Evolutionary conservation across 1,284 basidiomycete genomes (phyloP).

Genomic region (Thecaphora thlaspeos): DNA sequence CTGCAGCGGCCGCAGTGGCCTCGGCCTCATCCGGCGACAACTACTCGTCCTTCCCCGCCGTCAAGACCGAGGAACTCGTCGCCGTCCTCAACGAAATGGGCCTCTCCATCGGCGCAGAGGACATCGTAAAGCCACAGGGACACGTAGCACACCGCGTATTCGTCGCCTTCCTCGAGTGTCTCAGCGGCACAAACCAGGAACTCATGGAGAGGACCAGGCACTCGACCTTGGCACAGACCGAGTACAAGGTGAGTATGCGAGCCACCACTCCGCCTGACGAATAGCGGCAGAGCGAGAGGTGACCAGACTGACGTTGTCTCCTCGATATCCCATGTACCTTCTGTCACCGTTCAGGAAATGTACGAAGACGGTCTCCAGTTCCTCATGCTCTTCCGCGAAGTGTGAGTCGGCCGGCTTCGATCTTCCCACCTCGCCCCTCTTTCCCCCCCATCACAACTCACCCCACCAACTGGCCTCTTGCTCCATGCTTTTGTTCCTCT

Average conservation of each 20-base stretch:
- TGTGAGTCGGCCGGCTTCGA: conserved; percentile 19
- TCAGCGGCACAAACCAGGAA: conserved; percentile 43
- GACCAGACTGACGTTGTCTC: too few species aligned
- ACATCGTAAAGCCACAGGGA: conserved; percentile 42
- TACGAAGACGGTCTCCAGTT: conserved; percentile 47
- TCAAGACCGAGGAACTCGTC: conserved; percentile 46
- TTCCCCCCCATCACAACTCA: not conserved
- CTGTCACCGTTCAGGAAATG: conserved; percentile 15
- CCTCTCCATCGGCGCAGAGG: conserved; percentile 38
- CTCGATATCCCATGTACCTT: too few species aligned
- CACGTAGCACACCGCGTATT: conserved; percentile 42
- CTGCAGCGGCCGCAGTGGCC: not conserved
- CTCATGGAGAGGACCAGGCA: conserved; percentile 41
- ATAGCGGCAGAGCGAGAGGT: too few species aligned
- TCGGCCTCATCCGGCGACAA: conserved; percentile 41
- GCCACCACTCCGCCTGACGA: not conserved
- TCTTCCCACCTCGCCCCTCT: too few species aligned
- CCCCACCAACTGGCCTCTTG: not conserved
- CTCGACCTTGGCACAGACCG: conserved; percentile 22
- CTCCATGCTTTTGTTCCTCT: not conserved
- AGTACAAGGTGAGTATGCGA: conserved; percentile 25
- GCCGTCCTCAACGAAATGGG: conserved; percentile 46
- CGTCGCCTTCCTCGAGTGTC: conserved; percentile 46
- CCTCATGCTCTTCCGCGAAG: conserved; percentile 50
- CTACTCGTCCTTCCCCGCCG: conserved; percentile 50